Evolutionary conservation across 441 rosid genomes (phyloP).

Genomic region (Codiaeum variegatum): DNA sequence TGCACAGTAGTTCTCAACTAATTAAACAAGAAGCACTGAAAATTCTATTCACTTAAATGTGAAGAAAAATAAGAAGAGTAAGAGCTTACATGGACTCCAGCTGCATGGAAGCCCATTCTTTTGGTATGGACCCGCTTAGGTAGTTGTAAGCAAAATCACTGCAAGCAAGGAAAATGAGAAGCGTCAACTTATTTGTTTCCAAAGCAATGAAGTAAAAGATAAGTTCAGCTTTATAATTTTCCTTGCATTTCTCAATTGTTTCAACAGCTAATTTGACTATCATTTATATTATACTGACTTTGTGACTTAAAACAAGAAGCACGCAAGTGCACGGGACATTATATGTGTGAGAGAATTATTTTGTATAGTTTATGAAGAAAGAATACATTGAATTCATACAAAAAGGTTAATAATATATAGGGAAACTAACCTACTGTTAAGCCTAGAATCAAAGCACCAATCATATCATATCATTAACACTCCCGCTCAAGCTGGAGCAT

Average conservation of each 20-base stretch:
- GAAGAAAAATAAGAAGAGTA: not conserved
- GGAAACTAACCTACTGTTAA: too few species aligned
- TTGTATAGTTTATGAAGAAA: too few species aligned
- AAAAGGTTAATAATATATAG: too few species aligned
- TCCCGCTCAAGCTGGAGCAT: too few species aligned
- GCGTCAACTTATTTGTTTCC: not conserved
- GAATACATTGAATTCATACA: too few species aligned
- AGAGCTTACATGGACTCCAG: constrained; percentile 26
- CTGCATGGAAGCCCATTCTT: constrained; percentile 48
- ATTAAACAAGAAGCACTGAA: not conserved
- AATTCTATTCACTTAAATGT: not conserved
- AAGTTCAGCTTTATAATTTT: not conserved
- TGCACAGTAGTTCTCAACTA: constrained; percentile 23
- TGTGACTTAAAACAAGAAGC: not conserved
- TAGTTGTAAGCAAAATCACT: constrained; percentile 64
- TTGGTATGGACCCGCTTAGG: constrained; percentile 57
- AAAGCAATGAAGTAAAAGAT: not conserved
- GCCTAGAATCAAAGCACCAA: too few species aligned
- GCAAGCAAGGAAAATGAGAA: constrained; percentile 20
- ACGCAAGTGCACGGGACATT: not conserved
- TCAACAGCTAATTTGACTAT: not conserved
- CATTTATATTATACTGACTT: not conserved
- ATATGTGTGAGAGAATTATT: too few species aligned
- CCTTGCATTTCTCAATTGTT: not conserved
- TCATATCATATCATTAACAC: too few species aligned